Evolutionary conservation across 352 stramenopile species (phyloP), one percentile per base, ranked within the genome.

Genomic region (Pythium rhizo-oryzae): DNA sequence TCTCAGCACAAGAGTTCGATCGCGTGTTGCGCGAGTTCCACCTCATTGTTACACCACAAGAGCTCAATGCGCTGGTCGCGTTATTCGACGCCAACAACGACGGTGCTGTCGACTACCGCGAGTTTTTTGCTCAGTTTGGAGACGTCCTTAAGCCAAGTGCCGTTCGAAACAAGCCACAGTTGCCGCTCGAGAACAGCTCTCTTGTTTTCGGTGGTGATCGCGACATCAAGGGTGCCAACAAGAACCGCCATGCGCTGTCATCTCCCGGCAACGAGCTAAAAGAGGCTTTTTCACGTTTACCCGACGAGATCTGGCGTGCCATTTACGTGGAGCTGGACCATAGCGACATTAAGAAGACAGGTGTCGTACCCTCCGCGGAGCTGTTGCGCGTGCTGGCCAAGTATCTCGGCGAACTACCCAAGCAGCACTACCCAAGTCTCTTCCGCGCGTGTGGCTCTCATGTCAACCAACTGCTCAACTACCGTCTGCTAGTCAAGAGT

Each of bases 211-310:
- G 73, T 2, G 77, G 79, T 0, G 71, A 76, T 4, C 75, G 71
- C 35, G 76, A 87, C n/a, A 69, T 87, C 50, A 85, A 87, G 33
- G 80, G 80, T 2, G 72, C 76, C 35, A 75, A 88, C 69, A 89
- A 87, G 66, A 85, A 87, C 53, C 82, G 82, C 5, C 55, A 70
- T 23, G 79, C 80, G 37, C 62, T 91, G 24, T 89, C 79, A 23
- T 88, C 81, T 12, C 82, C 82, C 2, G 82, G 81, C 4, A 91
- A 88, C 8, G 82, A 88, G 43, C 74, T 93, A 12, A 93, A 93
- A 62, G 82, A 93, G 39, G 81, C 82, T 2, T 86, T 93, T 55
- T 91, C 85, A 21, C 68, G 72, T 0, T 61, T 93, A 24, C 58
- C 74, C 0, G 85, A 93, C 60, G 79, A 76, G 7, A 71, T 67